A percentile compares a stretch with the other conserved stretches of the same genome.
Conservation (phyloP, 345 rosid species). For the Populus ilicifolia region DNA sequence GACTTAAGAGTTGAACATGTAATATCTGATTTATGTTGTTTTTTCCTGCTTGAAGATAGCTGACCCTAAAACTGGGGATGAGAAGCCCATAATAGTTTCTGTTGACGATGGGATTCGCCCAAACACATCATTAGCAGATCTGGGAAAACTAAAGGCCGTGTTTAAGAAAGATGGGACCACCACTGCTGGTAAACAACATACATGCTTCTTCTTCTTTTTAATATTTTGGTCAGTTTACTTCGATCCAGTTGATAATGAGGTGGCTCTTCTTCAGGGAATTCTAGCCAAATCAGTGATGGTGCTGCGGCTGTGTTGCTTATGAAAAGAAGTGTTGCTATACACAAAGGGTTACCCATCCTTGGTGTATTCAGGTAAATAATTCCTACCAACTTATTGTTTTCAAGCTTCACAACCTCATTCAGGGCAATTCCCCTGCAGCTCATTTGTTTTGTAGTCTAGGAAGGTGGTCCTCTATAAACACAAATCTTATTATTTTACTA, state of each 20-base stretch:
- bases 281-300: constrained; percentile 93
- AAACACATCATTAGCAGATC: constrained; percentile 53
- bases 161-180: constrained; percentile 88
- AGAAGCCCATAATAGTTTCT: constrained; percentile 61
- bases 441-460: background rate
- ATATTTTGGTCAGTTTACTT: background rate
- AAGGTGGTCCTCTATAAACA: background rate
- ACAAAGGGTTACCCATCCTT: constrained; percentile 73
- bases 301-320: constrained; percentile 95
- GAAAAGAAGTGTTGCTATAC: constrained; percentile 80
- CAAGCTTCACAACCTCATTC: background rate
- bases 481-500: background rate
- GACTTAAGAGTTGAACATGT: background rate
- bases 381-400: background rate
- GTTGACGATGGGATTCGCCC: constrained; percentile 95
- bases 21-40: background rate
- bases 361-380: constrained; percentile 75
- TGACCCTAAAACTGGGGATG: constrained; percentile 83
- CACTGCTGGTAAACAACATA: constrained; percentile 67
- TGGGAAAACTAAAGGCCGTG: constrained; percentile 67
- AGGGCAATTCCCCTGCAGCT: background rate
- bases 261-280: constrained; percentile 51
- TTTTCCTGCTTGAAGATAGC: constrained; percentile 49
- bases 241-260: background rate
- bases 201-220: background rate